A percentile compares a stretch with the other conserved stretches of the same genome.
Conservation (phyloP, 148 eudicot species). For the Amaranthus hypochondriacus region DNA sequence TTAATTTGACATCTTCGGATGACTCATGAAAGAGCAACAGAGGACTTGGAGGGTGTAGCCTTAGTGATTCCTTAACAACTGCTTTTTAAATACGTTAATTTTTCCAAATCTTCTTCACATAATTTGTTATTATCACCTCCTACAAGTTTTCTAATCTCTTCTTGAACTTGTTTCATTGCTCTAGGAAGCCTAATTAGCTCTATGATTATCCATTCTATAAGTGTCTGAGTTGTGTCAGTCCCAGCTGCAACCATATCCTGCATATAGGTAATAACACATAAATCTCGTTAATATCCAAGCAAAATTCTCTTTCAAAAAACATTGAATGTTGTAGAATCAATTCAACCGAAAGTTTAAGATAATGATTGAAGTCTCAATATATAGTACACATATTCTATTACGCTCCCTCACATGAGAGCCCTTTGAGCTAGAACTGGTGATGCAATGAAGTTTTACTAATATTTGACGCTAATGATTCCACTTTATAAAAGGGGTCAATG, state of each 20-base stretch:
- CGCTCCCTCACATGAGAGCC: no score
- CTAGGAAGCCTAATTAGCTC: conserved; percentile 39
- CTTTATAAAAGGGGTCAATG: no score
- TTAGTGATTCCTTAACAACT: conserved; percentile 30
- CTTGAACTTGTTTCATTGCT: conserved; percentile 27
- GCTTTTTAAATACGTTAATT: conserved; percentile 39
- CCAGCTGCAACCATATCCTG: conserved; percentile 48
- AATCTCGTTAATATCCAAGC: no score
- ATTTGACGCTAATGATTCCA: no score
- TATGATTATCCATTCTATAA: conserved; percentile 42
- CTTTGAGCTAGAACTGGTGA: no score
- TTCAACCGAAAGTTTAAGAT: no score
- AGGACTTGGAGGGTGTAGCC: conserved; percentile 29
- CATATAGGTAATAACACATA: not conserved
- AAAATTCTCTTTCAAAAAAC: no score
- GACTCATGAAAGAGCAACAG: conserved; percentile 27
- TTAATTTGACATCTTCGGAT: conserved; percentile 8
- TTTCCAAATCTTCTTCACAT: conserved; percentile 34
- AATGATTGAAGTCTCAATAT: no score
- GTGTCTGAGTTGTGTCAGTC: conserved; percentile 31
- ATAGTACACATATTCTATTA: no score
- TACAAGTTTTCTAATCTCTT: conserved; percentile 31
- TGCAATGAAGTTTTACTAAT: no score
- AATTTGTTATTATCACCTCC: conserved; percentile 13
- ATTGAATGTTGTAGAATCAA: no score